These are phyloP conservation scores for Chytriomyces sp. DNA, from an alignment of 192 early-diverging fungal species.

Conservation along the genomic window DNA sequence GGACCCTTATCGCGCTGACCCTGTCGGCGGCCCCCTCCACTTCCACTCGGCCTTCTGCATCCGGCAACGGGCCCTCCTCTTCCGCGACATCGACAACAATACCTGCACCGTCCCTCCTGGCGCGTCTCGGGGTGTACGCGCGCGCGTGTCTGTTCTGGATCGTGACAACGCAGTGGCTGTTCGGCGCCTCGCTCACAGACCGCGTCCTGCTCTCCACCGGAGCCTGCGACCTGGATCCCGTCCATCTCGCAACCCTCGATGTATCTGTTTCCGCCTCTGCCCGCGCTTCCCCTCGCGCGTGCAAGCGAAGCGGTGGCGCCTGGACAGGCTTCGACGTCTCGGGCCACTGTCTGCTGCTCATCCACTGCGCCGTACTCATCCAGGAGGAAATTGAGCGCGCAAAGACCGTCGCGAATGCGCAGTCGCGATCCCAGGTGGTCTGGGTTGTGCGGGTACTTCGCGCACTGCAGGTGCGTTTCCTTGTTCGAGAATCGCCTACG, in stretches of 20 bases:
- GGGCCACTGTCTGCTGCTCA: slow-evolving; percentile 75
- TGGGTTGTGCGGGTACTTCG: neutral
- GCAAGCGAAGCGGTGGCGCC: slow-evolving; percentile 58
- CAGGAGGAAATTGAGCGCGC: slow-evolving; percentile 28
- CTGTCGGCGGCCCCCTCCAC: too few species aligned
- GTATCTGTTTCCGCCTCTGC: neutral
- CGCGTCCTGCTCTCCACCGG: slow-evolving; percentile 74
- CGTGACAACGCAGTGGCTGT: slow-evolving; percentile 80
- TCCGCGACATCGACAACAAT: slow-evolving; percentile 14
- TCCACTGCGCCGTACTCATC: slow-evolving; percentile 34
- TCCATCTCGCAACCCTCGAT: neutral
- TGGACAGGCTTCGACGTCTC: slow-evolving; percentile 88
- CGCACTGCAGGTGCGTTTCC: too few species aligned
- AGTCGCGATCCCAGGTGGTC: neutral
- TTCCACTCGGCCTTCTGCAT: too few species aligned
- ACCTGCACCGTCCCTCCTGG: neutral
- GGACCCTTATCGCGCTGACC: slow-evolving; percentile 45
- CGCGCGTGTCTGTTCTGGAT: slow-evolving; percentile 83
- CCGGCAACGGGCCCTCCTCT: too few species aligned
- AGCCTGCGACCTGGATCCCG: slow-evolving; percentile 39
- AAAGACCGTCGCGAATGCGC: neutral
- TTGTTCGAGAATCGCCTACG: too few species aligned
- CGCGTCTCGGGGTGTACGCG: slow-evolving; percentile 48
- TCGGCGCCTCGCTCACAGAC: slow-evolving; percentile 81
- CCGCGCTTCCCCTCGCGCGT: slow-evolving; percentile 35